Conservation (phyloP, 331 rosid genomes). For the Quercus phellos region DNA sequence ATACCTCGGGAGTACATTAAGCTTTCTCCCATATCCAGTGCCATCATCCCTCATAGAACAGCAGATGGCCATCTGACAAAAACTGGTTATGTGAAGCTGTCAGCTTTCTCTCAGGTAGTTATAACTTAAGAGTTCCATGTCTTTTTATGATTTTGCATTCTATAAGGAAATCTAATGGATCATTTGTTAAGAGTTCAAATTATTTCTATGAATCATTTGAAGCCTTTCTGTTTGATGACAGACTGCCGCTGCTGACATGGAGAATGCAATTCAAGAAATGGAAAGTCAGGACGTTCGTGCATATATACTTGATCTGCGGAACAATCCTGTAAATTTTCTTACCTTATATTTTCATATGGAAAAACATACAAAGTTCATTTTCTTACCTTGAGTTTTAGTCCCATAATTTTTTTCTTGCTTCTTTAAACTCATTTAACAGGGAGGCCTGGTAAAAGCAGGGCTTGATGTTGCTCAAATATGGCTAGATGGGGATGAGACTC, state of each 20-base stretch:
- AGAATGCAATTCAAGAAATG: slow-evolving; percentile 69
- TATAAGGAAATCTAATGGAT: not conserved
- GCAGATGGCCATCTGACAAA: slow-evolving; percentile 63
- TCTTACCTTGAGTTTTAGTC: slow-evolving; percentile 1
- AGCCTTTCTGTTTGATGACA: slow-evolving; percentile 26
- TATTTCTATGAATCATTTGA: not conserved
- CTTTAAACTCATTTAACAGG: slow-evolving; percentile 44
- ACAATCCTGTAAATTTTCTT: slow-evolving; percentile 66
- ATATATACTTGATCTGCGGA: slow-evolving; percentile 86
- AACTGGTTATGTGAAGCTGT: slow-evolving; percentile 81
- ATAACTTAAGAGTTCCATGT: not conserved
- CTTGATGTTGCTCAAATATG: slow-evolving; percentile 97
- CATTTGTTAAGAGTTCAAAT: not conserved
- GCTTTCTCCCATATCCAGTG: slow-evolving; percentile 83
- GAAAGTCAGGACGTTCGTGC: slow-evolving; percentile 83
- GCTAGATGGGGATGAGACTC: slow-evolving; percentile 95
- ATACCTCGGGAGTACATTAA: slow-evolving; percentile 76
- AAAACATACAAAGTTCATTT: not conserved
- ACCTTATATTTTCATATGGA: not conserved
- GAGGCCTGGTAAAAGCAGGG: slow-evolving; percentile 86
- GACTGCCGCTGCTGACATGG: slow-evolving; percentile 91
- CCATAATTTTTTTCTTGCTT: slow-evolving; percentile 1
- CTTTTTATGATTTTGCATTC: not conserved
- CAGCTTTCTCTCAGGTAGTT: slow-evolving; percentile 88
- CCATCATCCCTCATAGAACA: slow-evolving; percentile 70